phyloP scores from a whole-genome alignment of 768 basidiomycete species.

The Suillus placidus region DNA sequence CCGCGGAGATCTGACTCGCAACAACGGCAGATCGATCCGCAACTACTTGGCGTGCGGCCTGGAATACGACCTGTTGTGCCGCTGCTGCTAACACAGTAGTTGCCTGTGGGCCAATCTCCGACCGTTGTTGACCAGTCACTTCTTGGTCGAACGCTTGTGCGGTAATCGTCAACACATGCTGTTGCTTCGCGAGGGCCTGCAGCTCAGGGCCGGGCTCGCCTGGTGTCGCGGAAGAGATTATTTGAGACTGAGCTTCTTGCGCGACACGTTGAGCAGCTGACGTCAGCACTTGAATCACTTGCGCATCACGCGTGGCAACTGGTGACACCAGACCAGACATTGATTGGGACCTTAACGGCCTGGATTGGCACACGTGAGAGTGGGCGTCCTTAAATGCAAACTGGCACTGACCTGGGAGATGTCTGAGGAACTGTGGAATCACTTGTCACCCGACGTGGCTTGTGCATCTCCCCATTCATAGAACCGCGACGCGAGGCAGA shows the following conservation, averaged over 20 bases:
- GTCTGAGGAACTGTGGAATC: conserved; percentile 43
- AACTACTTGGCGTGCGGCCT: conserved; percentile 66
- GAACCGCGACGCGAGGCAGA: conserved; percentile 50
- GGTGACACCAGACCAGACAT: conserved; percentile 35
- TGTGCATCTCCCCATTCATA: conserved; percentile 45
- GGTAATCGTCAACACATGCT: conserved; percentile 71
- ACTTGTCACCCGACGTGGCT: conserved; percentile 43
- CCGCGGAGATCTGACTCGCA: conserved; percentile 43
- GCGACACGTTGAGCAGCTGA: conserved; percentile 78
- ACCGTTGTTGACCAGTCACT: conserved; percentile 51
- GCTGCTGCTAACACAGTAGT: conserved; percentile 67
- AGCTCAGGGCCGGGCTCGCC: conserved; percentile 50
- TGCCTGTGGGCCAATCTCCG: conserved; percentile 49
- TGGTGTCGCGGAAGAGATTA: conserved; percentile 52
- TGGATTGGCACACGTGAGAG: conserved; percentile 18
- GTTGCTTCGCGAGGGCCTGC: conserved; percentile 77
- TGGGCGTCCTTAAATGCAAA: neutral
- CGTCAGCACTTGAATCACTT: conserved; percentile 78
- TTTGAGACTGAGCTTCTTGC: conserved; percentile 70
- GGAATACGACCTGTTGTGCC: conserved; percentile 79
- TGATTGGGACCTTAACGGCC: conserved; percentile 36
- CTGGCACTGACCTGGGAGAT: conserved; percentile 29
- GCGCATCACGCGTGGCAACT: conserved; percentile 56
- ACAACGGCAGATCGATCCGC: conserved; percentile 52
- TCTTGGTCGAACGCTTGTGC: conserved; percentile 78